phyloP scores from a whole-genome alignment of 306 rosid species.

The Rubus parviflorus region DNA sequence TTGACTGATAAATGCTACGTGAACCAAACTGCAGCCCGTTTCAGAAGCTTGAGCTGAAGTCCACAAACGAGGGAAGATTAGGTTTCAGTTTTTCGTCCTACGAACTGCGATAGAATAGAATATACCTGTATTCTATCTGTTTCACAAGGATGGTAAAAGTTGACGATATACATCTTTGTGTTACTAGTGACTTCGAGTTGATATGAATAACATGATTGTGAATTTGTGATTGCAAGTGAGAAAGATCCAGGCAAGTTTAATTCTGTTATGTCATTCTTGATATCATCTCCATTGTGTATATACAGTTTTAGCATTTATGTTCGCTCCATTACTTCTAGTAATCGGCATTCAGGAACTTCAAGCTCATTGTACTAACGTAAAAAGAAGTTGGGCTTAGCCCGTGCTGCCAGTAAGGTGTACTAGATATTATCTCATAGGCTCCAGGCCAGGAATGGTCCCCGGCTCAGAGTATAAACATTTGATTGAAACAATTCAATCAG shows the following conservation, averaged over 20 bases:
- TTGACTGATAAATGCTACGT: slow-evolving; percentile 33
- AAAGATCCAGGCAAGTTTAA: background rate
- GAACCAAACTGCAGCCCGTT: slow-evolving; percentile 75
- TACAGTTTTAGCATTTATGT: background rate
- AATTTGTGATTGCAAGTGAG: background rate
- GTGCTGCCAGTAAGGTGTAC: background rate
- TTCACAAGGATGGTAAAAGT: slow-evolving; percentile 10
- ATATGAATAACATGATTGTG: background rate
- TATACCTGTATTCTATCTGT: background rate
- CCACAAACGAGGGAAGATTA: slow-evolving; percentile 75
- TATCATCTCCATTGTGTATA: background rate
- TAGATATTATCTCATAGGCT: too few species aligned
- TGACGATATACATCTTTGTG: slow-evolving; percentile 11
- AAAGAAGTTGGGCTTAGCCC: background rate
- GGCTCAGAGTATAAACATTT: too few species aligned
- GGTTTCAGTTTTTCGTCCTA: slow-evolving; percentile 92
- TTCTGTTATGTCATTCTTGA: background rate
- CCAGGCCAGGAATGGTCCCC: too few species aligned
- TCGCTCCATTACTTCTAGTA: background rate
- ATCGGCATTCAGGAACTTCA: background rate
- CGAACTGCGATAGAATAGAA: slow-evolving; percentile 52
- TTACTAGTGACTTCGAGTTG: background rate
- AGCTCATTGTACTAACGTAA: background rate
- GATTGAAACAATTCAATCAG: background rate
- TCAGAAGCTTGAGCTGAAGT: slow-evolving; percentile 92